Percentiles rank a stretch among this genome's conserved stretches.
Evolutionary conservation across 768 basidiomycete species (phyloP).

Genomic region (Tylopilus rubrobrunneus): DNA sequence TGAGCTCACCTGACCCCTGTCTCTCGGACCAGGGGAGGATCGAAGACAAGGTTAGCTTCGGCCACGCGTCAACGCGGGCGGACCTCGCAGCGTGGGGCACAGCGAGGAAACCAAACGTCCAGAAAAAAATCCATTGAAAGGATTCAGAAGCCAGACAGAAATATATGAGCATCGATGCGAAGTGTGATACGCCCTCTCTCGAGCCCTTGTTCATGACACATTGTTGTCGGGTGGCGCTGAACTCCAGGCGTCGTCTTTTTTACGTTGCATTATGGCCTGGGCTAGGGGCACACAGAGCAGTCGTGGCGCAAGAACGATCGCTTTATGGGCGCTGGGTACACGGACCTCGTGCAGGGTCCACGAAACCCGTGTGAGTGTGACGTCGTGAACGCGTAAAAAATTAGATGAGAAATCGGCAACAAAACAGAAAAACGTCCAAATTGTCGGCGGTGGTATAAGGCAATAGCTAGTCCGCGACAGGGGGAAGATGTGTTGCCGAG

Average conservation of each 20-base stretch:
- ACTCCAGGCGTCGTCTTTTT: not conserved
- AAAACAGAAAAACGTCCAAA: too few species aligned
- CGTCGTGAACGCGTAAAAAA: not conserved
- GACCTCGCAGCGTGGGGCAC: conserved; percentile 5
- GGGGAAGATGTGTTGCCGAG: conserved; percentile 2
- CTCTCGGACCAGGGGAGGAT: not conserved
- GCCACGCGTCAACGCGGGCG: conserved; percentile 8
- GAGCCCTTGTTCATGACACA: not conserved
- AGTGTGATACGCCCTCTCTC: conserved; percentile 2
- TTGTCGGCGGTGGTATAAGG: not conserved
- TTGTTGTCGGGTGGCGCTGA: not conserved
- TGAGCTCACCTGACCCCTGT: conserved; percentile 1
- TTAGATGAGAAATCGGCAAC: not conserved
- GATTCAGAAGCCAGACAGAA: not conserved
- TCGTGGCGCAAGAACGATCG: not conserved
- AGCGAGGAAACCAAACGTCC: not conserved
- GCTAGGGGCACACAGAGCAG: not conserved
- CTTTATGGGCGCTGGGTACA: not conserved
- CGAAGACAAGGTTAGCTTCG: conserved; percentile 12
- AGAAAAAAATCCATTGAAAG: not conserved
- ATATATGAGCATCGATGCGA: not conserved
- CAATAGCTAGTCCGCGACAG: conserved; percentile 5
- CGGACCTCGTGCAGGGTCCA: not conserved
- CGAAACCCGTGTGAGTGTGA: conserved; percentile 10
- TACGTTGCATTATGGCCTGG: not conserved